These are phyloP conservation scores for Ensete glaucum DNA, from an alignment of 176 grass and related monocot genomes.

Conservation along the genomic window DNA sequence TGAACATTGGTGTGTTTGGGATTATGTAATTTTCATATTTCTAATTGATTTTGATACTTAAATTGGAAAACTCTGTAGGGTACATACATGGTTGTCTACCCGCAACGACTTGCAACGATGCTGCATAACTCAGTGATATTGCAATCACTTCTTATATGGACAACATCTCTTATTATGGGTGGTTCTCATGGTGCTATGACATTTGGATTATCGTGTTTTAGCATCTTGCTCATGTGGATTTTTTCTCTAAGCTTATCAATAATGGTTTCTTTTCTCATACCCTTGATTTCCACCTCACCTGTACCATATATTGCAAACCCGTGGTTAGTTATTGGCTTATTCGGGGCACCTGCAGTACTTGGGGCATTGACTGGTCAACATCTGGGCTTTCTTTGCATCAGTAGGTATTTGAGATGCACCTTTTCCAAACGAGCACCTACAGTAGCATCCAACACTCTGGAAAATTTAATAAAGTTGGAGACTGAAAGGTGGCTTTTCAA, in stretches of 20 bases:
- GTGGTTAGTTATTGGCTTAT: constrained; percentile 83
- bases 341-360: constrained; percentile 77
- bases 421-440: constrained; percentile 34
- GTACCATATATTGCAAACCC: constrained; percentile 63
- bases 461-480: constrained; percentile 53
- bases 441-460: constrained; percentile 23
- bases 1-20: not conserved
- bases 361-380: constrained; percentile 89
- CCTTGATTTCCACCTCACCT: constrained; percentile 56
- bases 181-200: constrained; percentile 50
- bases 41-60: not conserved
- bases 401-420: constrained; percentile 29
- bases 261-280: constrained; percentile 56
- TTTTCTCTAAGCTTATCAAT: constrained; percentile 61
- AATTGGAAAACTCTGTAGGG: constrained; percentile 43
- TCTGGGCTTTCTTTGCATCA: constrained; percentile 56
- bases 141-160: constrained; percentile 80
- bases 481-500: constrained; percentile 99
- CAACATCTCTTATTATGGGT: constrained; percentile 80
- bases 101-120: constrained; percentile 67
- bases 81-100: constrained; percentile 87
- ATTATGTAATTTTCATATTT: not conserved
- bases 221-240: constrained; percentile 69
- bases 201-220: constrained; percentile 61
- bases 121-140: constrained; percentile 91